Evolutionary conservation across 768 basidiomycete species (phyloP).

Genomic region (Naganishia vaughanmartiniae): DNA sequence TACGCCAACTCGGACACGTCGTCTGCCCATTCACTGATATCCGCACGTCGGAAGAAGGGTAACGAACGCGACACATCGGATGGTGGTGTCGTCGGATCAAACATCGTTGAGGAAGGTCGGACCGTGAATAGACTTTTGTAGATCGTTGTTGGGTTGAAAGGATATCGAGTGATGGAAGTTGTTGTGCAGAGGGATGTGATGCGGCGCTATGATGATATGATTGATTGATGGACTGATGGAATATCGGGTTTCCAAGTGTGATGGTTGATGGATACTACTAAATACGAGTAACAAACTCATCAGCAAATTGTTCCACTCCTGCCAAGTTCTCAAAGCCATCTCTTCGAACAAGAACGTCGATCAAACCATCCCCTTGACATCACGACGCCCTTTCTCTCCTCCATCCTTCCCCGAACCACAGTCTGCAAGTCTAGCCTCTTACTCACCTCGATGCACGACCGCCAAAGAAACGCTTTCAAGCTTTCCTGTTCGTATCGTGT

Average conservation of each 20-base stretch:
- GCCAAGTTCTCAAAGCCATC: too few relatives aligned
- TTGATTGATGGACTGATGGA: not conserved
- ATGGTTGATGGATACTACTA: too few relatives aligned
- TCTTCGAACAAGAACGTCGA: not conserved
- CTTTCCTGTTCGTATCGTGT: not conserved
- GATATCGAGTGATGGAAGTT: not conserved
- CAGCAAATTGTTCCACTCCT: too few relatives aligned
- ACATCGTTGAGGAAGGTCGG: not conserved
- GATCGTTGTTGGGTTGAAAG: not conserved
- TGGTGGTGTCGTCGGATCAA: not conserved
- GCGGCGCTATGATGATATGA: not conserved
- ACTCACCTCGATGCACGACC: not conserved
- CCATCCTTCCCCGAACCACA: not conserved
- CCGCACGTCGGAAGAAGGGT: not conserved
- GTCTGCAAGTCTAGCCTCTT: not conserved
- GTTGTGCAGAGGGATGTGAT: not conserved
- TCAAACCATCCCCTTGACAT: not conserved
- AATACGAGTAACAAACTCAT: too few relatives aligned
- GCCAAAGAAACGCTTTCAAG: not conserved
- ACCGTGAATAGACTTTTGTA: not conserved
- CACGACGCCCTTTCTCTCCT: not conserved
- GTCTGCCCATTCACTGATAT: not conserved
- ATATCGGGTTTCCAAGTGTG: too few relatives aligned
- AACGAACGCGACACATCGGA: not conserved
- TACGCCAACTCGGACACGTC: constrained; percentile 4